phyloP scores from a whole-genome alignment of 148 eudicot genomes.

The Amaranthus palmeri region DNA sequence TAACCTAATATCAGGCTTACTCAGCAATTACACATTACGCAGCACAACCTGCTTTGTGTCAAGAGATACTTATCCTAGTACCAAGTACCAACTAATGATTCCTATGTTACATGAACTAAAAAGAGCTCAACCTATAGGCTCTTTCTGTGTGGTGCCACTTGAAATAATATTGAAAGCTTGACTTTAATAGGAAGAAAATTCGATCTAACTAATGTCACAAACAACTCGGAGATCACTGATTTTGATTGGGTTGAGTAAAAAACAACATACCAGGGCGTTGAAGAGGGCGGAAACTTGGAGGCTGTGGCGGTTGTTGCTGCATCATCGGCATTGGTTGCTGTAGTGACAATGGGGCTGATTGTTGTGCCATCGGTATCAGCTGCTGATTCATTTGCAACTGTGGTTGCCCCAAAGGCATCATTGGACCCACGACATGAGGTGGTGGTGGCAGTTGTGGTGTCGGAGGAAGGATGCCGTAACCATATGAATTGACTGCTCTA shows the following conservation, averaged over 20 bases:
- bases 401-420: constrained; percentile 50
- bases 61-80: constrained; percentile 9
- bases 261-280: constrained; percentile 81
- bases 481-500: constrained; percentile 42
- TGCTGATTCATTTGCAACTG: constrained; percentile 48
- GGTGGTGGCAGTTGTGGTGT: constrained; percentile 51
- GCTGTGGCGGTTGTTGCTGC: constrained; percentile 46
- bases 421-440: constrained; percentile 35
- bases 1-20: constrained; percentile 13
- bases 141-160: not conserved
- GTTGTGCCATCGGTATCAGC: constrained; percentile 33
- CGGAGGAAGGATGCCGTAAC: constrained; percentile 50
- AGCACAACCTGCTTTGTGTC: constrained; percentile 9
- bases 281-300: constrained; percentile 70
- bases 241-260: constrained; percentile 57
- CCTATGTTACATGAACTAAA: constrained; percentile 9
- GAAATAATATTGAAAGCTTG: constrained; percentile 4
- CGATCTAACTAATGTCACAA: not conserved
- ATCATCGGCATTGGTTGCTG: constrained; percentile 33
- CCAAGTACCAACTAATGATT: not conserved
- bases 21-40: constrained; percentile 18
- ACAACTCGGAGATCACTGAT: constrained; percentile 34
- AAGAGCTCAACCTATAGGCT: constrained; percentile 10
- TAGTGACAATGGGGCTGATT: constrained; percentile 30
- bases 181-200: not conserved